A percentile compares a stretch with the other conserved stretches of the same genome.
Conservation (phyloP, 1,139 yeast genomes). For the Debaryomyces subglobosus region DNA sequence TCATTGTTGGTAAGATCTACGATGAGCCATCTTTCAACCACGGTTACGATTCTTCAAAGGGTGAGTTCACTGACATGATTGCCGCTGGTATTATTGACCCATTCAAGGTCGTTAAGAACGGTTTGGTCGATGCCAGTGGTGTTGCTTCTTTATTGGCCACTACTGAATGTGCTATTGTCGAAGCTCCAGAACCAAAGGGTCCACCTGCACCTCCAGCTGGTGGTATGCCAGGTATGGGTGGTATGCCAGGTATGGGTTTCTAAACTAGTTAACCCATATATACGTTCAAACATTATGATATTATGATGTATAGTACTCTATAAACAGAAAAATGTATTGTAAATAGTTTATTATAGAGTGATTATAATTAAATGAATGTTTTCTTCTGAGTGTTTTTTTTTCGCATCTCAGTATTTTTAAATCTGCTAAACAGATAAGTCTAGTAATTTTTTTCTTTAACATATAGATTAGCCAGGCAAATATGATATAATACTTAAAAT, state of each 20-base stretch:
- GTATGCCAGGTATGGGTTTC: constrained; percentile 26
- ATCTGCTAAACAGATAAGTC: not conserved
- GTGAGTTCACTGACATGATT: constrained; percentile 95
- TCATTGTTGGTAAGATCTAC: constrained; percentile 92
- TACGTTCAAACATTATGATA: not conserved
- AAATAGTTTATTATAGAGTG: constrained; percentile 12
- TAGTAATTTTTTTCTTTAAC: not conserved
- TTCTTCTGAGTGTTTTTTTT: not conserved
- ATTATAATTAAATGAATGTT: constrained; percentile 4
- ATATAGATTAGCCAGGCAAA: not conserved
- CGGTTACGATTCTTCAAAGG: constrained; percentile 94
- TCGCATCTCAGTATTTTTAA: constrained; percentile 3
- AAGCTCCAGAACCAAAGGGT: constrained; percentile 89
- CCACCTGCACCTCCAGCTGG: constrained; percentile 62
- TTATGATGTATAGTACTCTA: constrained; percentile 9
- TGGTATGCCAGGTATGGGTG: constrained; percentile 53
- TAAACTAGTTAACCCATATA: constrained; percentile 1
- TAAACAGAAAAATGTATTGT: constrained; percentile 10
- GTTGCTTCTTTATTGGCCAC: constrained; percentile 98
- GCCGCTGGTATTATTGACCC: constrained; percentile 99
- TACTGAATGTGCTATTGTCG: constrained; percentile 98
- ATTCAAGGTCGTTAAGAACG: constrained; percentile 97
- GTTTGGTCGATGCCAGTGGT: constrained; percentile 96
- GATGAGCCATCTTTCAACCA: constrained; percentile 84
- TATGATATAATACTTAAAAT: constrained; percentile 13